Conservation (phyloP, 768 basidiomycete genomes). For the Cystofilobasidium capitatum region DNA sequence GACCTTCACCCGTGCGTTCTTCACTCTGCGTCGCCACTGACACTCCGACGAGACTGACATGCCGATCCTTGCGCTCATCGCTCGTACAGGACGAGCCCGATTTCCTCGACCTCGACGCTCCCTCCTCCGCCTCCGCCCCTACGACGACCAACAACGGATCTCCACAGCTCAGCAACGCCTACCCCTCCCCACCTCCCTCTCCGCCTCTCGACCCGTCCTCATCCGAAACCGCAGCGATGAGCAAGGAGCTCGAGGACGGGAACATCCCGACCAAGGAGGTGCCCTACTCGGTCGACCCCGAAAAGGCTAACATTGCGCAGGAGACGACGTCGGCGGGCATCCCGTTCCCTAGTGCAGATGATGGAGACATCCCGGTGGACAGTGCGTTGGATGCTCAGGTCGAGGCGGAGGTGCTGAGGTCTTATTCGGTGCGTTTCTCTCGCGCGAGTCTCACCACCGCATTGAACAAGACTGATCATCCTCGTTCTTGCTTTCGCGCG, state of each 20-base stretch:
- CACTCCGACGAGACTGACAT: neutral
- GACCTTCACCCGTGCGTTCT: neutral
- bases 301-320: neutral
- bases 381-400: conserved; percentile 75
- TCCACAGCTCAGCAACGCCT: neutral
- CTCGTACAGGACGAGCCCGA: conserved; percentile 48
- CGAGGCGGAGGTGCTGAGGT: conserved; percentile 51
- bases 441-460: no score
- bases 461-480: neutral
- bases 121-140: conserved; percentile 35
- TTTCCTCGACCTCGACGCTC: conserved; percentile 76
- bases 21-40: neutral
- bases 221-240: neutral
- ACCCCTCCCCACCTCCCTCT: conserved; percentile 19
- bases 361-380: conserved; percentile 46
- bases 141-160: neutral
- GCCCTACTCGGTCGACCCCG: neutral
- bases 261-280: conserved; percentile 34
- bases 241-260: conserved; percentile 8
- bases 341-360: conserved; percentile 19
- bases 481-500: neutral
- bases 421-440: conserved; percentile 30
- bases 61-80: neutral
- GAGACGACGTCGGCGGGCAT: neutral
- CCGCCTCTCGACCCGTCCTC: neutral